These are phyloP conservation scores for Diddensiella santjacobensis DNA, from an alignment of 805 yeast species.

Conservation along the genomic window DNA sequence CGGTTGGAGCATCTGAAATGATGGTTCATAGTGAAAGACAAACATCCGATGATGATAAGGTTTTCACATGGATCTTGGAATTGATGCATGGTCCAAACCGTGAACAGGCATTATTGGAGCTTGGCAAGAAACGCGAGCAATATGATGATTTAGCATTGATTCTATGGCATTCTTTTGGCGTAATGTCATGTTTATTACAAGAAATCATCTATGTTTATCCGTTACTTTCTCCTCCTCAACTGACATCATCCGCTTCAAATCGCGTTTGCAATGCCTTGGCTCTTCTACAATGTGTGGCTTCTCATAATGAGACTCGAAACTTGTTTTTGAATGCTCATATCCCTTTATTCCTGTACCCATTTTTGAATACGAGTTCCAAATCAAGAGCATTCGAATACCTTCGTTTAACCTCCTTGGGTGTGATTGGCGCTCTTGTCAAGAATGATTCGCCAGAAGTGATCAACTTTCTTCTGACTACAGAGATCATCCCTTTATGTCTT, in stretches of 20 bases:
- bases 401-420: constrained; percentile 90
- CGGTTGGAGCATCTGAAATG: background rate
- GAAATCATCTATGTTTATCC: constrained; percentile 92
- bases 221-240: constrained; percentile 75
- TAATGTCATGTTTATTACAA: constrained; percentile 84
- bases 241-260: constrained; percentile 82
- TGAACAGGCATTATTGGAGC: constrained; percentile 86
- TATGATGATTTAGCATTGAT: constrained; percentile 91
- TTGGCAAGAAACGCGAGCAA: constrained; percentile 91
- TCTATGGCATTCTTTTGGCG: constrained; percentile 94
- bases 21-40: constrained; percentile 1
- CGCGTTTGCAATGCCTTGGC: constrained; percentile 96
- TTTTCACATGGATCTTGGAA: constrained; percentile 86
- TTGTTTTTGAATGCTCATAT: constrained; percentile 85
- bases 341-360: constrained; percentile 90
- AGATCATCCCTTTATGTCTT: constrained; percentile 89
- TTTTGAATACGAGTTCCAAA: constrained; percentile 84
- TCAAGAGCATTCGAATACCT: constrained; percentile 92
- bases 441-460: constrained; percentile 95
- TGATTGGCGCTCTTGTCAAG: constrained; percentile 93
- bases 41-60: constrained; percentile 66
- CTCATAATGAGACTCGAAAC: constrained; percentile 85
- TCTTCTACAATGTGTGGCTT: constrained; percentile 91
- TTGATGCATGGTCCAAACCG: constrained; percentile 85
- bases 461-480: constrained; percentile 87